phyloP scores from a whole-genome alignment of 2,329 filamentous ascomycete genomes.

The Dactylonectria macrodidyma region DNA sequence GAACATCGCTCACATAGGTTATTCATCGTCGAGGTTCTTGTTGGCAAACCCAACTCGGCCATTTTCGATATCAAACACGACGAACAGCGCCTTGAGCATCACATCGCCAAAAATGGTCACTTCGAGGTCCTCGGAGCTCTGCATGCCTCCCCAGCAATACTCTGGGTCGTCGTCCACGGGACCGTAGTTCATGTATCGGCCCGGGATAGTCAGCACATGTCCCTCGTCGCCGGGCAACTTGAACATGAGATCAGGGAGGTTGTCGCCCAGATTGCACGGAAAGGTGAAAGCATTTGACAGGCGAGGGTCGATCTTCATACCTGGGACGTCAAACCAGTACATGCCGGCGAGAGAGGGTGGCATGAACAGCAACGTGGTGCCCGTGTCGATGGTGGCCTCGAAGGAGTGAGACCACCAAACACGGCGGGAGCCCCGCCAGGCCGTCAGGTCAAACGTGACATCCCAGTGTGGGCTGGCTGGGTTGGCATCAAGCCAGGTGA shows the following conservation, averaged over 20 bases:
- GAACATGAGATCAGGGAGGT: slow-evolving; percentile 71
- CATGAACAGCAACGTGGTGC: slow-evolving; percentile 76
- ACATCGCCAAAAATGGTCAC: slow-evolving; percentile 83
- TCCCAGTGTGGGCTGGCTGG: slow-evolving; percentile 57
- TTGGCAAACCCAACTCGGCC: slow-evolving; percentile 60
- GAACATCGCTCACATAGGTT: slow-evolving; percentile 9
- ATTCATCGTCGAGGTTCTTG: slow-evolving; percentile 53
- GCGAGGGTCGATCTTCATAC: slow-evolving; percentile 63
- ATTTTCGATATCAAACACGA: slow-evolving; percentile 74
- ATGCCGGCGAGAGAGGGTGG: slow-evolving; percentile 67
- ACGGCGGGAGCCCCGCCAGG: slow-evolving; percentile 61
- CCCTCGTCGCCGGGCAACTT: slow-evolving; percentile 64
- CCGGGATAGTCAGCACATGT: slow-evolving; percentile 68
- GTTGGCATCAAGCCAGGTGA: slow-evolving; percentile 59
- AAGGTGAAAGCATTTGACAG: slow-evolving; percentile 67
- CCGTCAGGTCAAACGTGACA: slow-evolving; percentile 64
- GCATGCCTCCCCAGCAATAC: slow-evolving; percentile 83
- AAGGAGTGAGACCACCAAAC: slow-evolving; percentile 64
- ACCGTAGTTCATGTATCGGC: slow-evolving; percentile 69
- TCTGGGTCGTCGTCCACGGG: slow-evolving; percentile 62
- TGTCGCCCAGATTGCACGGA: slow-evolving; percentile 67
- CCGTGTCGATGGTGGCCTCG: slow-evolving; percentile 76
- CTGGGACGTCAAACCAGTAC: slow-evolving; percentile 72
- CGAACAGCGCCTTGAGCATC: slow-evolving; percentile 84
- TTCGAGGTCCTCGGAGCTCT: slow-evolving; percentile 63